Conservation (phyloP, 140 eudicot species). For the Cichorium intybus region DNA sequence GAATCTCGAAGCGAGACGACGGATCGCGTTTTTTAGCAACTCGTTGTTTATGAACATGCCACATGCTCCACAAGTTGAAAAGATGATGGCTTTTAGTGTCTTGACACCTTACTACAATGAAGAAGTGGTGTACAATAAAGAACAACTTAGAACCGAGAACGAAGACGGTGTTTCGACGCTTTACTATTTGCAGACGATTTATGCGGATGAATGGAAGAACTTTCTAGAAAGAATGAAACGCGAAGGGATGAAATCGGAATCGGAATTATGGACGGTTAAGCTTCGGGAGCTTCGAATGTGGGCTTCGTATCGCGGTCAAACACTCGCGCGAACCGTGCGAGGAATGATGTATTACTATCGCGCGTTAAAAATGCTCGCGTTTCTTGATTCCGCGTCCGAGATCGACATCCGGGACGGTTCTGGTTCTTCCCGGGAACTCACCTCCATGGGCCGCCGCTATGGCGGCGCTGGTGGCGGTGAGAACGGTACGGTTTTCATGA, state of each 20-base stretch:
- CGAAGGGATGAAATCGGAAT: conserved; percentile 55
- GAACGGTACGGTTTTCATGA: conserved; percentile 84
- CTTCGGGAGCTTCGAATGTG: conserved; percentile 78
- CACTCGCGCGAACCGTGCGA: conserved; percentile 82
- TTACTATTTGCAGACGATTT: conserved; percentile 82
- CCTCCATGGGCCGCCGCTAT: conserved; percentile 41
- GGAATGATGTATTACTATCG: conserved; percentile 98
- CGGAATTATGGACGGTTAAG: conserved; percentile 56
- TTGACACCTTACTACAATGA: conserved; percentile 92
- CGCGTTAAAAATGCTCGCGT: conserved; percentile 87
- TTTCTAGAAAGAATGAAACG: conserved; percentile 76
- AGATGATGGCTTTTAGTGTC: conserved; percentile 92
- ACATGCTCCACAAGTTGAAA: conserved; percentile 93
- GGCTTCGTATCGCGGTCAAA: conserved; percentile 96
- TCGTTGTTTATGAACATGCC: conserved; percentile 98
- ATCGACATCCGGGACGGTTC: conserved; percentile 78
- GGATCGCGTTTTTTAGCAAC: conserved; percentile 89
- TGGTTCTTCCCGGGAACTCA: conserved; percentile 56
- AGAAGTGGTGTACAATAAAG: conserved; percentile 74
- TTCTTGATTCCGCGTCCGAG: conserved; percentile 94
- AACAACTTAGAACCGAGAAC: conserved; percentile 81
- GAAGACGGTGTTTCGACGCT: conserved; percentile 94
- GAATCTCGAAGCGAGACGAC: conserved; percentile 87
- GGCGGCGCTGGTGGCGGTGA: conserved; percentile 42
- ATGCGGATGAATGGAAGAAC: conserved; percentile 87